phyloP scores from a whole-genome alignment of 2,329 filamentous ascomycete species.

The Diaporthe destruens region DNA sequence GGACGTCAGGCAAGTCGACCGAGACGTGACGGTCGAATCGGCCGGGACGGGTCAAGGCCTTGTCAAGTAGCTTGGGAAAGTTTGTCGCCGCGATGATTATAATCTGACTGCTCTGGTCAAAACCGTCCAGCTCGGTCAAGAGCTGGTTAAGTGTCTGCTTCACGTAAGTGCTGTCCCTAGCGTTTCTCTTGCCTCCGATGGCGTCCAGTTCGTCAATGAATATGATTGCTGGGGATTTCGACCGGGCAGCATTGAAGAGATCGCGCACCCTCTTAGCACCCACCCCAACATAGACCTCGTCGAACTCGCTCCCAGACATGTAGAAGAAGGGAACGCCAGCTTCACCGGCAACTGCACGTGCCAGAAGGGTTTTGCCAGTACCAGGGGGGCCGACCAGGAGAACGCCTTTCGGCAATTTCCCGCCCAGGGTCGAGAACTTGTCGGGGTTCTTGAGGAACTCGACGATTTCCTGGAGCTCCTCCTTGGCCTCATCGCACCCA shows the following conservation, averaged over 20 bases:
- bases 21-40: constrained; percentile 95
- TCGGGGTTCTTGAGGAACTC: constrained; percentile 96
- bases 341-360: constrained; percentile 94
- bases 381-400: constrained; percentile 94
- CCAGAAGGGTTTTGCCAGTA: constrained; percentile 96
- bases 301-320: constrained; percentile 99
- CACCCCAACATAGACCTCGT: constrained; percentile 98
- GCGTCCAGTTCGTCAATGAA: constrained; percentile 95
- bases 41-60: constrained; percentile 92
- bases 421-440: constrained; percentile 92
- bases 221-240: constrained; percentile 66
- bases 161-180: constrained; percentile 91
- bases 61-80: constrained; percentile 93
- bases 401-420: constrained; percentile 97
- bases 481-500: constrained; percentile 97
- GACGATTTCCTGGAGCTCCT: constrained; percentile 95
- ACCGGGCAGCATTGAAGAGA: constrained; percentile 52
- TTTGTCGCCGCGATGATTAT: constrained; percentile 98
- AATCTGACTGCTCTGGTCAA: constrained; percentile 92
- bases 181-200: constrained; percentile 93
- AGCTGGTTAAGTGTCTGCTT: constrained; percentile 99
- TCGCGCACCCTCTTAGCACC: constrained; percentile 82
- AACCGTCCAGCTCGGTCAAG: constrained; percentile 95
- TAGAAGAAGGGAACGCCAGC: constrained; percentile 99
- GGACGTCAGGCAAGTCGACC: constrained; percentile 91